phyloP scores from a whole-genome alignment of 2,329 filamentous ascomycete genomes.

The Chaetothyriales sp. region DNA sequence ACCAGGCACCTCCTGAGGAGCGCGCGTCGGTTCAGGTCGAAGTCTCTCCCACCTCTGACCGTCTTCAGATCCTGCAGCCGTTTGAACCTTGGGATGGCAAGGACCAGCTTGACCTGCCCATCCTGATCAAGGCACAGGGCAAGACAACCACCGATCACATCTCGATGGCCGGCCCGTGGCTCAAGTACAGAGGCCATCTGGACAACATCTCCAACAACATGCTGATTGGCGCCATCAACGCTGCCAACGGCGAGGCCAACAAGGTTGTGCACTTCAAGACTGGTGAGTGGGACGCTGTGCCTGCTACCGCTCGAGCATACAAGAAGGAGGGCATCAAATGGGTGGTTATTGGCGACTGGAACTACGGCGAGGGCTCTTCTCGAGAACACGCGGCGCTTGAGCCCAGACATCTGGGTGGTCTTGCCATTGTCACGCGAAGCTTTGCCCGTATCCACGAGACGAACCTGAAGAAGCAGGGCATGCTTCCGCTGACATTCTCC shows the following conservation, averaged over 20 bases:
- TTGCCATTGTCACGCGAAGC: conserved; percentile 87
- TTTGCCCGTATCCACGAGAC: conserved; percentile 99
- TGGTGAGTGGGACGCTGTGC: conserved; percentile 73
- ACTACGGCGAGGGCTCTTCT: conserved; percentile 95
- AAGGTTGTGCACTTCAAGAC: conserved; percentile 86
- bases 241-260: conserved; percentile 92
- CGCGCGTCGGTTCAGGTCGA: conserved; percentile 58
- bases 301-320: conserved; percentile 91
- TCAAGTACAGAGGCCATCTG: conserved; percentile 96
- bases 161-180: conserved; percentile 91
- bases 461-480: conserved; percentile 99
- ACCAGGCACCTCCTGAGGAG: conserved; percentile 82
- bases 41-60: conserved; percentile 78
- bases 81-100: conserved; percentile 87
- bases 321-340: conserved; percentile 92
- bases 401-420: conserved; percentile 88
- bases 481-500: conserved; percentile 92
- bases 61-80: conserved; percentile 78
- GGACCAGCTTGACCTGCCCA: conserved; percentile 68
- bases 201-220: conserved; percentile 99
- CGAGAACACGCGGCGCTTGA: conserved; percentile 97
- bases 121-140: conserved; percentile 90
- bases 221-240: conserved; percentile 94
- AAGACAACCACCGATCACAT: conserved; percentile 98
- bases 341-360: conserved; percentile 98